Evolutionary conservation across 2,329 filamentous ascomycete species (phyloP).

Genomic region (Fusarium nematophilum): DNA sequence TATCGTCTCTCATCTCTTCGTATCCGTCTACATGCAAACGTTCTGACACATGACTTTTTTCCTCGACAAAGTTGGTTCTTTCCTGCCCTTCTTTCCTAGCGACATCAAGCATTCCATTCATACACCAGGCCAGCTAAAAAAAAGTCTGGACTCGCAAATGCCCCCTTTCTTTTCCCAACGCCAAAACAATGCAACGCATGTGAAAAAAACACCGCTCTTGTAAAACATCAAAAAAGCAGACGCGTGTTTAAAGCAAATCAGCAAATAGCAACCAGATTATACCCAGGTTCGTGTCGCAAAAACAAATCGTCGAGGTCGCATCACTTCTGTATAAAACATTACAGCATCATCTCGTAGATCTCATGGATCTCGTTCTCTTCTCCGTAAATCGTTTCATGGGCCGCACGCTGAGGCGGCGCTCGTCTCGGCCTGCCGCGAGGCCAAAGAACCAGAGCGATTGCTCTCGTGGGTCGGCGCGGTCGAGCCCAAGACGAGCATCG

Average conservation of each 20-base stretch:
- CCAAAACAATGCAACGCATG: conserved; percentile 32
- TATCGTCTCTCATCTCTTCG: conserved; percentile 4
- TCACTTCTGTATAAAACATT: conserved; percentile 26
- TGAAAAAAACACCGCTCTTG: conserved; percentile 14
- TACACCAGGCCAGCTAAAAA: conserved; percentile 19
- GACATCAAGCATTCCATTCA: conserved; percentile 27
- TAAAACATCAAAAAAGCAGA: conserved; percentile 13
- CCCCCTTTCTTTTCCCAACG: conserved; percentile 29
- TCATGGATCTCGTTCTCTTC: conserved; percentile 44
- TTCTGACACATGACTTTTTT: conserved; percentile 26
- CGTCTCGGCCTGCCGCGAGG: conserved; percentile 53
- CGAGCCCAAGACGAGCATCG: conserved; percentile 72
- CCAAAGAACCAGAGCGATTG: conserved; percentile 66
- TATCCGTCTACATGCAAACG: conserved; percentile 2
- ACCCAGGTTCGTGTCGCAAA: conserved; percentile 17
- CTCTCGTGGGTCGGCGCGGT: conserved; percentile 54
- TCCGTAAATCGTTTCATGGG: conserved; percentile 60
- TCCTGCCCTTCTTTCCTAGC: background rate
- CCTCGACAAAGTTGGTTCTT: conserved; percentile 2
- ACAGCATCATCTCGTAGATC: conserved; percentile 43
- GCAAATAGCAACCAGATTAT: conserved; percentile 7
- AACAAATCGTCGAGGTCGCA: conserved; percentile 3
- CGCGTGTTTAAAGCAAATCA: conserved; percentile 5
- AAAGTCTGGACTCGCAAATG: conserved; percentile 18
- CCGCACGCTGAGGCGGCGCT: conserved; percentile 57